phyloP scores from a whole-genome alignment of 2,329 filamentous ascomycete species.

The Chalaropsis ovoidea region DNA sequence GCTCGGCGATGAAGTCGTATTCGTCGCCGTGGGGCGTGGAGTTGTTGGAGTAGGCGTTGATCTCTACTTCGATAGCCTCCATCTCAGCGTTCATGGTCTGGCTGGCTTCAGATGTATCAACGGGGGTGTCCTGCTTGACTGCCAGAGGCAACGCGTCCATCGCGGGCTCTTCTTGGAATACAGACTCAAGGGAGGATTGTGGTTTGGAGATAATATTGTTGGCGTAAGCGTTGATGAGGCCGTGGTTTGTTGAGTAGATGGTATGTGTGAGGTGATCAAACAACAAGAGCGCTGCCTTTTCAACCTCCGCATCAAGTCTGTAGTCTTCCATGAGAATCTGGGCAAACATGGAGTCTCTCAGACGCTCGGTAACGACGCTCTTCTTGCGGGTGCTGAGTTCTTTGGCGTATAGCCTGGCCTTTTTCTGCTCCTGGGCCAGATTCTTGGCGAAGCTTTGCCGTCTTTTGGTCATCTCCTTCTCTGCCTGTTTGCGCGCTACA shows the following conservation, averaged over 20 bases:
- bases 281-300: conserved; percentile 34
- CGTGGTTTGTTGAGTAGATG: conserved; percentile 34
- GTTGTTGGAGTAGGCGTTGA: conserved; percentile 12
- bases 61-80: conserved; percentile 12
- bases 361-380: neutral
- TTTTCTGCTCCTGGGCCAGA: neutral
- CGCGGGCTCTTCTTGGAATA: neutral
- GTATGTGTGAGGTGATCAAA: neutral
- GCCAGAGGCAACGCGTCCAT: neutral
- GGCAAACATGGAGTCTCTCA: neutral
- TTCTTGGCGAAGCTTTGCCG: neutral
- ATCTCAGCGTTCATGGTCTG: conserved; percentile 29
- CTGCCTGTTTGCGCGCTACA: neutral
- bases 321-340: conserved; percentile 21
- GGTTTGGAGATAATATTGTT: conserved; percentile 4
- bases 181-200: neutral
- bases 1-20: conserved; percentile 15
- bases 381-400: neutral
- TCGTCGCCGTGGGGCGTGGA: neutral
- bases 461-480: conserved; percentile 7
- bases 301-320: conserved; percentile 31
- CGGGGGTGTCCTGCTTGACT: neutral
- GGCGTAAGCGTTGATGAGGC: conserved; percentile 8
- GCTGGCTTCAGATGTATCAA: neutral
- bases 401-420: neutral